Evolutionary conservation across 208 protist species (phyloP), one percentile per base, ranked within the genome.

Genomic region (Vickermania ingenoplastis): DNA sequence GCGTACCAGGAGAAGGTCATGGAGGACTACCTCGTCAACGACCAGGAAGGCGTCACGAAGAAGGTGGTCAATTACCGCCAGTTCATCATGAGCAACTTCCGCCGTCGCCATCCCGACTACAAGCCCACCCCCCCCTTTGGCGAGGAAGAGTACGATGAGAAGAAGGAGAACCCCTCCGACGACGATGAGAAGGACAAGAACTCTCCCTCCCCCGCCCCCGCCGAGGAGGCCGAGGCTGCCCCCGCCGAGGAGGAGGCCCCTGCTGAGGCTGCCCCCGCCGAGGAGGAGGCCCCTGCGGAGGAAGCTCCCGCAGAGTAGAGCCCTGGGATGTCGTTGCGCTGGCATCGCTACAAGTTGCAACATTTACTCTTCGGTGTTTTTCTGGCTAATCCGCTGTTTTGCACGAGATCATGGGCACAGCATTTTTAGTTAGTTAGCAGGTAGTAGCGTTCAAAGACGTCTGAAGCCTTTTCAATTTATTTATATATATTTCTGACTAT

Each of bases 1-100:
- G 31, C 83, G 23, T 87, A 75, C 61, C 86, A 94, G 53, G 86
- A 91, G 50, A 63, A 75, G 61, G 80, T 91, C 54, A 89, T 94
- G 77, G 60, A 78, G 0, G 65, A 86, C 26, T 94, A 94, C 69
- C 72, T 75, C 28, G 65, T 65, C 27, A 72, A 58, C 0, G 65
- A 71, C 4, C 69, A 72, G 53, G 25, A 24, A 2, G 61, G 59
- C 21, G 86, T 90, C 65, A 65, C 61, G 3, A 54, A 57, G 29
- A 73, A 77, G 51, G 86, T 83, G 0, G 14, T 53, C 2, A 69
- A 56, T 31, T 91, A 94, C 69, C 77, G 76, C 25, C 25, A 61
- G n/a, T 25, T 60, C 24, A 57, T 89, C 1, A 61, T 94, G 52
- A 61, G 63, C 23, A 58, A 69, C 17, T 89, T 79, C 63, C 78